A percentile compares a stretch with the other conserved stretches of the same genome.
Evolutionary conservation across 2,329 filamentous ascomycete genomes (phyloP).

Genomic region (Neonectria magnoliae): DNA sequence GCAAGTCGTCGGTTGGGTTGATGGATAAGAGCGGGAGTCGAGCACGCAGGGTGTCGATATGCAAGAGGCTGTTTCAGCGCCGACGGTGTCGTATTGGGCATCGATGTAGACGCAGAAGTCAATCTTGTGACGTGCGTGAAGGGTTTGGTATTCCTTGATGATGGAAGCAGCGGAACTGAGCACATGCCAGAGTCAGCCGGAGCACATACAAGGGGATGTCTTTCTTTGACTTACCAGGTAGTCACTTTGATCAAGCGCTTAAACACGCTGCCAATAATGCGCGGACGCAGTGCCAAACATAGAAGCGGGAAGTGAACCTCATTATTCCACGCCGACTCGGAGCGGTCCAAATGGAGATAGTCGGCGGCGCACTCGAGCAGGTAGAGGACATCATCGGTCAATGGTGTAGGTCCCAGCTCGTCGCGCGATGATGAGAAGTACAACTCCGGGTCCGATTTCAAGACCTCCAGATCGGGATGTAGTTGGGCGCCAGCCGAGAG

Average conservation of each 20-base stretch:
- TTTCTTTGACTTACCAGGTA: neutral
- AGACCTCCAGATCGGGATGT: neutral
- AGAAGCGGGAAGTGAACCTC: constrained; percentile 1
- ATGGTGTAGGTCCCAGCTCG: neutral
- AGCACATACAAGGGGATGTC: no score
- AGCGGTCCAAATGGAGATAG: neutral
- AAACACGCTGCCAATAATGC: neutral
- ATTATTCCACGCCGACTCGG: constrained; percentile 4
- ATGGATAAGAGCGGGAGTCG: neutral
- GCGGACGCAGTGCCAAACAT: neutral
- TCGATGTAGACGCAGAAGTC: constrained; percentile 19
- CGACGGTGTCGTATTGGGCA: neutral
- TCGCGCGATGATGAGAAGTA: neutral
- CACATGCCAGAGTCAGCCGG: neutral
- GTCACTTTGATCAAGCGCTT: neutral
- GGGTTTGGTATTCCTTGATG: constrained; percentile 8
- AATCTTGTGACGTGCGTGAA: constrained; percentile 6
- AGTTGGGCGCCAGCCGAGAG: neutral
- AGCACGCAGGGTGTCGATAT: neutral
- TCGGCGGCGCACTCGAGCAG: neutral
- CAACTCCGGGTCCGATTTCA: constrained; percentile 1
- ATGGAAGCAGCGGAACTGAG: neutral
- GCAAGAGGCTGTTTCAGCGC: neutral
- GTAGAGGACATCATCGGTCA: neutral
- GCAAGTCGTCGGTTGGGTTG: neutral